Conservation (phyloP, 2,329 filamentous ascomycete genomes). For the Fusarium kyushuense region DNA sequence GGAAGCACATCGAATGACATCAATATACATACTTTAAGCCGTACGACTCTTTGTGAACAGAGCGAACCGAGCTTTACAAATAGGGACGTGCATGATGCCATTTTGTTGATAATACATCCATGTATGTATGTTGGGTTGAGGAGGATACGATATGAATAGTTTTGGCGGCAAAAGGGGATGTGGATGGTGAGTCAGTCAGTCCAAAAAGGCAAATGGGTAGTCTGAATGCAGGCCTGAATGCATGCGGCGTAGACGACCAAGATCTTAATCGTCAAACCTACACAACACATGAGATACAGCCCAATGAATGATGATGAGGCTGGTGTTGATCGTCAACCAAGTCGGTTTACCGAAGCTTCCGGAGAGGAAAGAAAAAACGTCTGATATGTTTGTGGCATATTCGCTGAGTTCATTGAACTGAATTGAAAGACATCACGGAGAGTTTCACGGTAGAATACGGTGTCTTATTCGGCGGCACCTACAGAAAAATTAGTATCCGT, state of each 20-base stretch:
- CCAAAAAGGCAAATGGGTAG: constrained; percentile 7
- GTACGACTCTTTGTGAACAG: constrained; percentile 33
- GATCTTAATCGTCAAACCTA: constrained; percentile 33
- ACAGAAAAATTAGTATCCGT: constrained; percentile 9
- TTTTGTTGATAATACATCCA: constrained; percentile 16
- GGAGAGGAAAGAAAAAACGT: constrained; percentile 21
- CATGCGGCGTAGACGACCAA: constrained; percentile 9
- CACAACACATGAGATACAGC: not conserved
- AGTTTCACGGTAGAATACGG: constrained; percentile 34
- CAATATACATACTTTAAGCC: constrained; percentile 10
- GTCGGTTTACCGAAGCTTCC: constrained; percentile 41
- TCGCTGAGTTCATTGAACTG: not conserved
- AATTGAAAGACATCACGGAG: constrained; percentile 19
- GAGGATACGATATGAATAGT: constrained; percentile 5
- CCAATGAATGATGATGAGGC: constrained; percentile 7
- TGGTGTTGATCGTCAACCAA: constrained; percentile 2
- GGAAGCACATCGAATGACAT: constrained; percentile 32
- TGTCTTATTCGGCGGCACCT: constrained; percentile 37
- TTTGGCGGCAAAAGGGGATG: constrained; percentile 18
- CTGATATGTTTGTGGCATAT: constrained; percentile 16
- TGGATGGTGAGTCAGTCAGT: constrained; percentile 7
- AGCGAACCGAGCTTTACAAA: constrained; percentile 31
- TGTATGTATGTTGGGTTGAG: constrained; percentile 6
- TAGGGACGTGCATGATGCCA: constrained; percentile 30
- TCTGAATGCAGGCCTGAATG: not conserved